These are phyloP conservation scores for Melastoma candidum DNA, from an alignment of 441 rosid genomes.

Conservation along the genomic window DNA sequence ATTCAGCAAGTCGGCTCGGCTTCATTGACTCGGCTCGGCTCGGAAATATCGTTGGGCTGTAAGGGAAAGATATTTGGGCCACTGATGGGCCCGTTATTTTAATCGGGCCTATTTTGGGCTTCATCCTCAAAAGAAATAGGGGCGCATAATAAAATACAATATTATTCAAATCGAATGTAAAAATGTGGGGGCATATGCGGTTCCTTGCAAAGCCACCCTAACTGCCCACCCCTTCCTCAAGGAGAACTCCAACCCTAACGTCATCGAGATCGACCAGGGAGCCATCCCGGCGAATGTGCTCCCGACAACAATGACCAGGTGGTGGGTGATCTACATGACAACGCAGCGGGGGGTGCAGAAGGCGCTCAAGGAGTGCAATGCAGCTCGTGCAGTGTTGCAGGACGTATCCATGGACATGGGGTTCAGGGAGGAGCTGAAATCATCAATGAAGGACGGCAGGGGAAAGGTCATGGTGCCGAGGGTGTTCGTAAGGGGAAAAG, in stretches of 20 bases:
- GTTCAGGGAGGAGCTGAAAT: slow-evolving; percentile 56
- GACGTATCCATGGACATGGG: slow-evolving; percentile 82
- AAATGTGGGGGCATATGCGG: slow-evolving; percentile 50
- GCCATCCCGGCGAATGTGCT: slow-evolving; percentile 11
- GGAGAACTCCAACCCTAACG: slow-evolving; percentile 39
- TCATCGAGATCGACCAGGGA: background rate
- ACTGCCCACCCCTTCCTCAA: slow-evolving; percentile 15
- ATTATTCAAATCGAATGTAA: no score
- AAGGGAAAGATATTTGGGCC: no score
- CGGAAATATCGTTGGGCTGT: no score
- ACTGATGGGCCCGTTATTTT: no score
- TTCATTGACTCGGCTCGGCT: no score
- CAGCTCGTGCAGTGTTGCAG: slow-evolving; percentile 51
- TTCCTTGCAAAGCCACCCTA: slow-evolving; percentile 12
- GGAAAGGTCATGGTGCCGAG: slow-evolving; percentile 38
- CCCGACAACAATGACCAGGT: slow-evolving; percentile 59
- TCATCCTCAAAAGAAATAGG: slow-evolving; percentile 20
- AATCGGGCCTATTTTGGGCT: slow-evolving; percentile 37
- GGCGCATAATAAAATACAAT: no score
- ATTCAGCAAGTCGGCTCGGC: no score
- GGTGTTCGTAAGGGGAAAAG: slow-evolving; percentile 62
- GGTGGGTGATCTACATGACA: slow-evolving; percentile 57
- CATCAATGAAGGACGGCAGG: slow-evolving; percentile 39
- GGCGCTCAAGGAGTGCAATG: slow-evolving; percentile 73
- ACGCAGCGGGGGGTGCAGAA: slow-evolving; percentile 61